A percentile compares a stretch with the other conserved stretches of the same genome.
These are phyloP conservation scores for Scutellaria minor DNA, from an alignment of 257 asterid genomes.

Conservation along the genomic window DNA sequence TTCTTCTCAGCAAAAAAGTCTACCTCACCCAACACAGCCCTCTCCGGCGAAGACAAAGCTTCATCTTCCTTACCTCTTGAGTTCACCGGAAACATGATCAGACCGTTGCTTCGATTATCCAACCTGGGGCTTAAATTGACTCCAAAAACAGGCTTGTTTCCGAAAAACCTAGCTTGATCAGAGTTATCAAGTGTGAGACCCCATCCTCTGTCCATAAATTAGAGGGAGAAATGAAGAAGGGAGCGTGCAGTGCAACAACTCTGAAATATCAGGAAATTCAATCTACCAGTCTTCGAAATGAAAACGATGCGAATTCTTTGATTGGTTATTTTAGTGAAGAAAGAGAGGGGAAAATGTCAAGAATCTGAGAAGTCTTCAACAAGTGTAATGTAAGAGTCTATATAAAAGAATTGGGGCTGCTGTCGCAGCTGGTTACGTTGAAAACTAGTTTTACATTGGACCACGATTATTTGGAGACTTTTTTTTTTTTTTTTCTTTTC, in stretches of 20 bases:
- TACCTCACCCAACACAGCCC: slow-evolving; percentile 57
- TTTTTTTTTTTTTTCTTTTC: neutral
- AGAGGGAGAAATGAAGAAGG: neutral
- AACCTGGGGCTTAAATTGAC: slow-evolving; percentile 57
- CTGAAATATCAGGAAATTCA: neutral
- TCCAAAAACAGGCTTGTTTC: slow-evolving; percentile 57
- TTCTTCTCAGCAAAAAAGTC: slow-evolving; percentile 77
- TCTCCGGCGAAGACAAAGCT: slow-evolving; percentile 27
- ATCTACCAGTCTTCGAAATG: neutral
- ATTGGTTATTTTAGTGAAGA: neutral
- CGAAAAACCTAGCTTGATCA: slow-evolving; percentile 57
- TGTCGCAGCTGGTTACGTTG: slow-evolving; percentile 33
- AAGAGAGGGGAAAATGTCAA: slow-evolving; percentile 19
- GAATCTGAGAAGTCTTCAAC: slow-evolving; percentile 61
- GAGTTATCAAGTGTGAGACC: slow-evolving; percentile 70
- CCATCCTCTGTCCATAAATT: slow-evolving; percentile 87
- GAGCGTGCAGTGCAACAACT: neutral
- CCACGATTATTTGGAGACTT: slow-evolving; percentile 35
- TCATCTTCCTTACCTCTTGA: slow-evolving; percentile 45
- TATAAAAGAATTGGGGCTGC: slow-evolving; percentile 45
- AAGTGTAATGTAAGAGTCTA: slow-evolving; percentile 44
- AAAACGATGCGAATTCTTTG: neutral
- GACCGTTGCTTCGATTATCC: slow-evolving; percentile 38
- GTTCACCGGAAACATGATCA: slow-evolving; percentile 50
- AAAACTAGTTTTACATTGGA: slow-evolving; percentile 39